Evolutionary conservation across 176 grass and related monocot genomes (phyloP).

Genomic region (Chrysopogon serrulatus): DNA sequence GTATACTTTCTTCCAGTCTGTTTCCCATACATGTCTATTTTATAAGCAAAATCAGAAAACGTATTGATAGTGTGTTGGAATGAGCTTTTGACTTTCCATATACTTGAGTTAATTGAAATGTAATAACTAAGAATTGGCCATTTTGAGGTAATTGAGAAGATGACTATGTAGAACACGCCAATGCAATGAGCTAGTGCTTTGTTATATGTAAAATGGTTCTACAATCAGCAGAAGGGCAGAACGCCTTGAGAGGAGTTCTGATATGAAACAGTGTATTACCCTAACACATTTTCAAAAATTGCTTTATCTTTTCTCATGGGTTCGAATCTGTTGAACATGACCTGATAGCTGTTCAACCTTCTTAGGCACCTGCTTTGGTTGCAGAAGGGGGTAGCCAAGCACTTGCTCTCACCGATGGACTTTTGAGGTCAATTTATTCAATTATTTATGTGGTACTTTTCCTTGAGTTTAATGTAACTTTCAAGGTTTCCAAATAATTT

Average conservation of each 20-base stretch:
- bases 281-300: background rate
- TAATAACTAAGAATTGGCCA: background rate
- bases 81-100: background rate
- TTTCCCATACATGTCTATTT: background rate
- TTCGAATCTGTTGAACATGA: background rate
- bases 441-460: slow-evolving; percentile 44
- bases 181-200: background rate
- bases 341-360: slow-evolving; percentile 26
- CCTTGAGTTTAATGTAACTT: slow-evolving; percentile 27
- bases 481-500: background rate
- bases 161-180: background rate
- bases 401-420: slow-evolving; percentile 83
- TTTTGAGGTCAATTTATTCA: slow-evolving; percentile 84
- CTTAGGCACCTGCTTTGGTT: slow-evolving; percentile 83
- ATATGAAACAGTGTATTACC: background rate
- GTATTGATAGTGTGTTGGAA: background rate
- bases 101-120: background rate
- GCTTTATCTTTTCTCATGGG: background rate
- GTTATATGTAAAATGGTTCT: background rate
- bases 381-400: slow-evolving; percentile 73
- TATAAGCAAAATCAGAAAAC: background rate
- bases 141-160: background rate
- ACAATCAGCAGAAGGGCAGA: background rate
- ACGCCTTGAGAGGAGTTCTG: background rate
- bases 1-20: slow-evolving; percentile 23